These are phyloP conservation scores for Thinopyrum elongatum DNA, from an alignment of 176 grass and related monocot genomes.

Conservation along the genomic window DNA sequence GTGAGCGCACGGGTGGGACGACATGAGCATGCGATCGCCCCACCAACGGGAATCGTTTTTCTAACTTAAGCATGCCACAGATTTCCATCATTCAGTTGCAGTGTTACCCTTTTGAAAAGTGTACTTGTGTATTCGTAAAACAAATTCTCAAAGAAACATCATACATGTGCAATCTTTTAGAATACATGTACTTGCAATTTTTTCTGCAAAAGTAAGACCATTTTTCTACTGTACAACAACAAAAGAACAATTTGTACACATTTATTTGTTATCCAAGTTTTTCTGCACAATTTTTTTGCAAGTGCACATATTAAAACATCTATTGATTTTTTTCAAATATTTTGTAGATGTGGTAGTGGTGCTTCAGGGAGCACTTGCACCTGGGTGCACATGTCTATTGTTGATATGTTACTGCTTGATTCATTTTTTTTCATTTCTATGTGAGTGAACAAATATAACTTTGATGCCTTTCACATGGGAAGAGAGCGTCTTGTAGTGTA, in stretches of 20 bases:
- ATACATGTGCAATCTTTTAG: neutral
- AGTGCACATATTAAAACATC: neutral
- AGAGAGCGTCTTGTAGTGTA: neutral
- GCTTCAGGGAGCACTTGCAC: neutral
- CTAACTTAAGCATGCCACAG: neutral
- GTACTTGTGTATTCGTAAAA: neutral
- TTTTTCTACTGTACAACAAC: neutral
- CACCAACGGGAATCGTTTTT: too few species aligned
- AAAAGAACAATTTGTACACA: neutral
- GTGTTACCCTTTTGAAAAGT: neutral
- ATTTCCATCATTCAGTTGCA: neutral
- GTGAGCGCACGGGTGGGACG: too few species aligned
- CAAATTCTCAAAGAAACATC: neutral
- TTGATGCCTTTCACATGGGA: neutral
- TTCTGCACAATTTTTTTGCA: neutral
- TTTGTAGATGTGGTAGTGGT: neutral
- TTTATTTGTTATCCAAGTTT: too few species aligned
- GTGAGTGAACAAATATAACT: neutral
- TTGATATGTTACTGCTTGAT: conserved; percentile 18
- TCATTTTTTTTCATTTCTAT: neutral
- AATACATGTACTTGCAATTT: neutral
- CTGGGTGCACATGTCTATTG: neutral
- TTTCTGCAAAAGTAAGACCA: neutral
- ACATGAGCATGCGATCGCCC: too few species aligned
- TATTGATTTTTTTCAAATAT: neutral